These are phyloP conservation scores for Aspergillus sp. DNA, from an alignment of 2,329 filamentous ascomycete species.

Conservation along the genomic window DNA sequence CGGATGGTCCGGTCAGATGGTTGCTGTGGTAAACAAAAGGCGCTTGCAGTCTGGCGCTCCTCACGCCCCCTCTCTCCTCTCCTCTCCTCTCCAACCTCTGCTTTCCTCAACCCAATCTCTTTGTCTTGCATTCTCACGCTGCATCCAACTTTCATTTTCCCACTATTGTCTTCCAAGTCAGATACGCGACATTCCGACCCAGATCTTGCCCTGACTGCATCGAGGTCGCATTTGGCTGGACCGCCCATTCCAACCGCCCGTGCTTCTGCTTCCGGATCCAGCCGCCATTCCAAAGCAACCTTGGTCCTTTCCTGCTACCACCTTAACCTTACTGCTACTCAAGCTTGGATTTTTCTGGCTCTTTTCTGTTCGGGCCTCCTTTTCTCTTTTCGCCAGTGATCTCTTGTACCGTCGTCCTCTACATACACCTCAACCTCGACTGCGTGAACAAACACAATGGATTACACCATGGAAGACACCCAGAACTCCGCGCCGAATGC, in stretches of 20 bases:
- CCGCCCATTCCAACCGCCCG: slow-evolving; percentile 21
- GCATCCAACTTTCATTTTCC: slow-evolving; percentile 3
- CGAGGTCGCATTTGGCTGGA: slow-evolving; percentile 14
- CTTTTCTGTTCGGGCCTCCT: slow-evolving; percentile 10
- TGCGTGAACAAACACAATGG: slow-evolving; percentile 42
- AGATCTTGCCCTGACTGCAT: slow-evolving; percentile 20
- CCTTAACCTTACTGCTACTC: slow-evolving; percentile 22
- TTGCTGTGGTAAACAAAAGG: slow-evolving; percentile 10
- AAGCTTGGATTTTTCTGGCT: slow-evolving; percentile 1
- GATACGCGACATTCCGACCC: slow-evolving; percentile 11
- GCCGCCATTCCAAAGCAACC: slow-evolving; percentile 36
- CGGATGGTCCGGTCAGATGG: background rate
- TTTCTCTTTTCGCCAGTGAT: background rate
- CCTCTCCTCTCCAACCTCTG: background rate
- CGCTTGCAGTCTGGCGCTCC: background rate
- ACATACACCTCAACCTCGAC: background rate
- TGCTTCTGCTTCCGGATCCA: slow-evolving; percentile 26
- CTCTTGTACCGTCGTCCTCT: background rate
- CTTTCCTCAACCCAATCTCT: background rate
- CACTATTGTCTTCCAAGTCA: slow-evolving; percentile 7
- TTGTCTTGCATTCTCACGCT: background rate
- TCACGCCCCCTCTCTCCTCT: background rate
- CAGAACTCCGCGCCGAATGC: slow-evolving; percentile 68
- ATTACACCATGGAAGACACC: slow-evolving; percentile 59
- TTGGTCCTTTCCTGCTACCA: slow-evolving; percentile 24